Percentiles rank a stretch among this genome's conserved stretches.
phyloP scores from a whole-genome alignment of 352 stramenopile genomes.

The Stramenopiles sp. region DNA sequence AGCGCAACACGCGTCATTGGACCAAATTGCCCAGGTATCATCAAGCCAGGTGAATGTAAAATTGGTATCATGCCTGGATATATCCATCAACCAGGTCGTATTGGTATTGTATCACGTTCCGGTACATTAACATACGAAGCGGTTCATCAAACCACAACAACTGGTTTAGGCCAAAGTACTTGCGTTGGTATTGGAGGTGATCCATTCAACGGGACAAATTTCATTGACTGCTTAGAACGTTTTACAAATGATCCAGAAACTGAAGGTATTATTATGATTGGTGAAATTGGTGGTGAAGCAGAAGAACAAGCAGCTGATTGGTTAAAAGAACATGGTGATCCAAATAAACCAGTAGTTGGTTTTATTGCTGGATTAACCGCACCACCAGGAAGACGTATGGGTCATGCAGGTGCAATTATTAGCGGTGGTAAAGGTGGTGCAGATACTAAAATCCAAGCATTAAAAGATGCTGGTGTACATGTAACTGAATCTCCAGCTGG shows the following conservation, averaged over 20 bases:
- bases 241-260: slow-evolving; percentile 98
- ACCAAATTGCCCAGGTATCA: slow-evolving; percentile 99
- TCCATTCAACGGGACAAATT: slow-evolving; percentile 99
- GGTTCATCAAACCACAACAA: slow-evolving; percentile 87
- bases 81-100: slow-evolving; percentile 92
- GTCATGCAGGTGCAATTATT: slow-evolving; percentile 96
- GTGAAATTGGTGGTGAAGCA: slow-evolving; percentile 91
- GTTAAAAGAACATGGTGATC: slow-evolving; percentile 86
- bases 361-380: slow-evolving; percentile 98
- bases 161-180: slow-evolving; percentile 90
- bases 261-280: slow-evolving; percentile 98
- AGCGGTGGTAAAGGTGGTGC: slow-evolving; percentile 92
- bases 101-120: slow-evolving; percentile 92
- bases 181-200: slow-evolving; percentile 97
- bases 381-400: slow-evolving; percentile 91
- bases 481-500: slow-evolving; percentile 85
- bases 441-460: slow-evolving; percentile 85
- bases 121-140: slow-evolving; percentile 98
- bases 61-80: slow-evolving; percentile 98
- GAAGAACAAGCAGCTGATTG: slow-evolving; percentile 96
- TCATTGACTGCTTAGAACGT: slow-evolving; percentile 95
- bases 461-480: slow-evolving; percentile 69
- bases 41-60: slow-evolving; percentile 99
- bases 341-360: slow-evolving; percentile 95
- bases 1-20: slow-evolving; percentile 87